These are phyloP conservation scores for Phyllosticta citriasiana DNA, from an alignment of 2,329 filamentous ascomycete species.

Conservation along the genomic window DNA sequence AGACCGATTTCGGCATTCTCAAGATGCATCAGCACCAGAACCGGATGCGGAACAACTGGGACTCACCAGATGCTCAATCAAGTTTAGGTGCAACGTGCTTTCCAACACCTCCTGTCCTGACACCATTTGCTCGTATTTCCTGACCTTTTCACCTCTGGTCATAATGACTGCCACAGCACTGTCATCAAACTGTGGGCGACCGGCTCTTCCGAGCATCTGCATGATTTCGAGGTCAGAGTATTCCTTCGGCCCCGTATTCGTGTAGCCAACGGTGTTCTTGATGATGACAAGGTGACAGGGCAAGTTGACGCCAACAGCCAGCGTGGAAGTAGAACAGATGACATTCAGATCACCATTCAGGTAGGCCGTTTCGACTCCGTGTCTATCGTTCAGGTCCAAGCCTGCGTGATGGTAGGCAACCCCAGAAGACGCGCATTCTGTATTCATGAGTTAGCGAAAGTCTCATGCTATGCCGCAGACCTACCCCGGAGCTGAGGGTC, in stretches of 20 bases:
- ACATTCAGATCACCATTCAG: constrained; percentile 62
- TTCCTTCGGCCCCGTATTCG: constrained; percentile 49
- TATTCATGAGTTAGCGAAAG: constrained; percentile 10
- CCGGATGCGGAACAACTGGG: background rate
- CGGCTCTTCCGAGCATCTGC: constrained; percentile 83
- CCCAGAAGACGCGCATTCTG: constrained; percentile 43
- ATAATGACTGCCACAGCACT: constrained; percentile 71
- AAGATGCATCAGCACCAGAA: background rate
- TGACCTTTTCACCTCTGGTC: constrained; percentile 55
- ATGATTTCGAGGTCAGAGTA: constrained; percentile 77
- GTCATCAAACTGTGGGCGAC: constrained; percentile 72
- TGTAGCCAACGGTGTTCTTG: constrained; percentile 65
- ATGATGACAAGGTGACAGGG: constrained; percentile 76
- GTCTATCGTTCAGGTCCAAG: constrained; percentile 53
- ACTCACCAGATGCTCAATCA: constrained; percentile 61
- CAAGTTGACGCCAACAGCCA: constrained; percentile 75
- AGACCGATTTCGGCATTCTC: constrained; percentile 70
- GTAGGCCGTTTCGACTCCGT: constrained; percentile 57
- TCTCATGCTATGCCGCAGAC: constrained; percentile 1
- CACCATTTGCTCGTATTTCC: constrained; percentile 62
- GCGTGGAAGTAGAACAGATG: constrained; percentile 78
- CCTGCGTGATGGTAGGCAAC: constrained; percentile 80
- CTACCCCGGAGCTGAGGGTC: constrained; percentile 52
- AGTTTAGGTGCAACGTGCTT: constrained; percentile 66
- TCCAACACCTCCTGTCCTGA: constrained; percentile 65